Base-by-base conservation (phyloP, 129 eudicot genomes). In the Flaveria robusta region DNA sequence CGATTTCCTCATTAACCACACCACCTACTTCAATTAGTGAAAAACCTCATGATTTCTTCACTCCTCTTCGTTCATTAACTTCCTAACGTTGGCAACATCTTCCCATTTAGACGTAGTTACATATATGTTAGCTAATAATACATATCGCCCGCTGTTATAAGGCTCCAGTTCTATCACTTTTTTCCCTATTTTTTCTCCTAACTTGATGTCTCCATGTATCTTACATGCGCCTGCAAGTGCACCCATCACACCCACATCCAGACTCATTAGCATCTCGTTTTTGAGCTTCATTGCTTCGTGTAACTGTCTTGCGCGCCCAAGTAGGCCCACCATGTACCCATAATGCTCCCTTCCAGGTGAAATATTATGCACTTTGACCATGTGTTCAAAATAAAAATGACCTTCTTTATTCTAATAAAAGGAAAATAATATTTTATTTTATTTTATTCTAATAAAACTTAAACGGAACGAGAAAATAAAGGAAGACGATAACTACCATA, bases 311-410 rank as follows among this genome's bases (percentile, higher is more conserved):
- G 88, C 93, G 26, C 90, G 76, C 46, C 90, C 93, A 1, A 88
- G 74, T 41, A 88, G 74, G 73, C 83, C 90, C 67, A 88, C 93
- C 93, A 88, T 78, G 83, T 90, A 88, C 7, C 93, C 93, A 22
- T 71, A 88, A 76, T 85, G 90, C 86, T 88, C 93, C 70, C 46
- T 80, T 78, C 90, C 76, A 0, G 88, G 90, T 29, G 78, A 39
- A 55, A 88, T 72, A n/a, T 81, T 67, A 31, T 85, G 43, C 51
- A 18, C 65, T 60, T 77, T 60, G 27, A 67, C 71, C 92, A 88
- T 88, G 70, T 71, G 31, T 43, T 20, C 81, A 70, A 85, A 85
- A 75, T 83, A 81, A 37, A 68, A 42, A 6, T 62, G 77, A 20
- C 93, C 93, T 78, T 83, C 74, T 23, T 85, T 77, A n/a, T n/a